These are phyloP conservation scores for Acrocalymma vagum DNA, from an alignment of 2,329 filamentous ascomycete genomes.

Conservation along the genomic window DNA sequence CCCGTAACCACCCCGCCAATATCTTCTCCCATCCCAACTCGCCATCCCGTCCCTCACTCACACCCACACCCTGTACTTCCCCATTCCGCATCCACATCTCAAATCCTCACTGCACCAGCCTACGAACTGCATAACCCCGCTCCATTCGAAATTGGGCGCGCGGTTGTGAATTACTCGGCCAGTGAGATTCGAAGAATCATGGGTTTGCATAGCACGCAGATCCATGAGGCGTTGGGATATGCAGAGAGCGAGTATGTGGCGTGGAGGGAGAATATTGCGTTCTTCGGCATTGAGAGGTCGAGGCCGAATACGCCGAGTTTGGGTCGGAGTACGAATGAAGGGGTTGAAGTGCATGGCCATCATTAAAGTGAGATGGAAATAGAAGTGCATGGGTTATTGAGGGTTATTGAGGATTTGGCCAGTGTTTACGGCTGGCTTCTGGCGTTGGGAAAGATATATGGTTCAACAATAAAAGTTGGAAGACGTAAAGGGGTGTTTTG, in stretches of 20 bases:
- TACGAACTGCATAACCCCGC: slow-evolving; percentile 46
- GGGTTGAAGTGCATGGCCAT: slow-evolving; percentile 10
- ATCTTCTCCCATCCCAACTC: slow-evolving; percentile 26
- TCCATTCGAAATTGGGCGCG: slow-evolving; percentile 80
- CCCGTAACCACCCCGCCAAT: slow-evolving; percentile 19
- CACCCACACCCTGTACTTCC: slow-evolving; percentile 7
- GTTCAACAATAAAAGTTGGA: no score
- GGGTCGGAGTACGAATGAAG: slow-evolving; percentile 16
- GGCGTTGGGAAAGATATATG: no score
- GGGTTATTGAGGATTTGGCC: no score
- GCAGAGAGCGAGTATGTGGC: slow-evolving; percentile 95
- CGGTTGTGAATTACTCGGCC: slow-evolving; percentile 92
- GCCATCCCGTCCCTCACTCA: slow-evolving; percentile 23
- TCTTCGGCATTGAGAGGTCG: slow-evolving; percentile 61
- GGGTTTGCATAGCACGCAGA: slow-evolving; percentile 83
- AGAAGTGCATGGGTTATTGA: no score
- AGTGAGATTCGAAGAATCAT: slow-evolving; percentile 84
- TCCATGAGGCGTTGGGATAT: slow-evolving; percentile 82
- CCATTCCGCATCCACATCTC: slow-evolving; percentile 19
- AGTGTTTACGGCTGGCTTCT: no score
- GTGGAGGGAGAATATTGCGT: slow-evolving; percentile 84
- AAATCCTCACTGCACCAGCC: slow-evolving; percentile 20
- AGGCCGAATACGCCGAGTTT: slow-evolving; percentile 48
- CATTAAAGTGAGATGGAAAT: no score
- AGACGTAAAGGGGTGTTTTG: no score